A percentile compares a stretch with the other conserved stretches of the same genome.
These are phyloP conservation scores for Sarocladiaceae sp. DNA, from an alignment of 2,329 filamentous ascomycete genomes.

Conservation along the genomic window DNA sequence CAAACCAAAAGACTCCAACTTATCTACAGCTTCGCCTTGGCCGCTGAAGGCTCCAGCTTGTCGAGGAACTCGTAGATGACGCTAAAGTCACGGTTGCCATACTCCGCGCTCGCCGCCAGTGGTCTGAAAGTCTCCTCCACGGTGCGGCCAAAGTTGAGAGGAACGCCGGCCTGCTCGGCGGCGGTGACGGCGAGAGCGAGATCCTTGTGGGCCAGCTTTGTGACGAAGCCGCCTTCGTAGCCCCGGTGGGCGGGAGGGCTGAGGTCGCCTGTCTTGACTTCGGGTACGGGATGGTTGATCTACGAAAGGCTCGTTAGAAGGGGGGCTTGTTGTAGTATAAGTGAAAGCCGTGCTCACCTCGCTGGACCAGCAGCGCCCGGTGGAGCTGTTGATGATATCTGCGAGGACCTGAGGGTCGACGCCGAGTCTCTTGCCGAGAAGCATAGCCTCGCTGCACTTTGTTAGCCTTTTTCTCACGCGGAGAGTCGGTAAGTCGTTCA, in stretches of 20 bases:
- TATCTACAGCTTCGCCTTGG: not conserved
- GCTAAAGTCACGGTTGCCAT: not conserved
- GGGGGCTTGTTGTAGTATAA: not conserved
- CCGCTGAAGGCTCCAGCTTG: not conserved
- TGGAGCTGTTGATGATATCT: slow-evolving; percentile 1
- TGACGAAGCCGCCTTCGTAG: not conserved
- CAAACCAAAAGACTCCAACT: no score
- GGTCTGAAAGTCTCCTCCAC: not conserved
- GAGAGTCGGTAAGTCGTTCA: no score
- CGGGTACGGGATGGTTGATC: not conserved
- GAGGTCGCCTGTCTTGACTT: not conserved
- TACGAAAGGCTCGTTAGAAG: not conserved
- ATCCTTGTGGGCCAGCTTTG: slow-evolving; percentile 1
- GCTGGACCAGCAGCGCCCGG: not conserved
- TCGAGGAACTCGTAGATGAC: not conserved
- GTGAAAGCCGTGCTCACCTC: no score
- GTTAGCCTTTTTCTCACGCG: not conserved
- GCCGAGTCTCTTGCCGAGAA: not conserved
- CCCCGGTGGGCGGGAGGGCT: not conserved
- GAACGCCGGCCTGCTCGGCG: not conserved
- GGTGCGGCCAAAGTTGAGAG: not conserved
- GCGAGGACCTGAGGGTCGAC: not conserved
- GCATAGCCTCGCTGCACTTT: not conserved
- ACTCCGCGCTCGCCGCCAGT: not conserved
- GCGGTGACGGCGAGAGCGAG: not conserved